Percentiles rank a stretch among this genome's conserved stretches.
phyloP scores from a whole-genome alignment of 345 rosid species.

The Ceriops decandra region DNA sequence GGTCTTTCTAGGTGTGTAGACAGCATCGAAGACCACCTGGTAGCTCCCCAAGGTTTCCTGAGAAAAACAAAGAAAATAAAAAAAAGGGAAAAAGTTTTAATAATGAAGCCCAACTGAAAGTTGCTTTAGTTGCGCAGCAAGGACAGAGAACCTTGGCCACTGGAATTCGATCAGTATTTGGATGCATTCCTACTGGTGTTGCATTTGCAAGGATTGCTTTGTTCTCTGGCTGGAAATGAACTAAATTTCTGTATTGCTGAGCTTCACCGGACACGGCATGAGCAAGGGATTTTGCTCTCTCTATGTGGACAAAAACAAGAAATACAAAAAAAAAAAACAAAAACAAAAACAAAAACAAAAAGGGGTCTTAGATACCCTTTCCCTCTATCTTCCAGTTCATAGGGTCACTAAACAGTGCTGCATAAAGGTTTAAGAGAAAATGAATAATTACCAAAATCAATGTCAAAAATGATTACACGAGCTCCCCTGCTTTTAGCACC shows the following conservation, averaged over 20 bases:
- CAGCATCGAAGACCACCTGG: constrained; percentile 52
- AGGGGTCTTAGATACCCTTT: constrained; percentile 1
- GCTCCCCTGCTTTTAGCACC: constrained; percentile 59
- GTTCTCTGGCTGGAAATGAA: constrained; percentile 42
- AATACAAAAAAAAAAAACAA: neutral
- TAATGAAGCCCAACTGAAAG: neutral
- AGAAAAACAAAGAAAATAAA: neutral
- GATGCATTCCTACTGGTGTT: constrained; percentile 63
- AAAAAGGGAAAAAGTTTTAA: neutral
- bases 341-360: neutral
- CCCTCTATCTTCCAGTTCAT: neutral
- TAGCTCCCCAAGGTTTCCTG: constrained; percentile 40
- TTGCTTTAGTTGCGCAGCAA: neutral
- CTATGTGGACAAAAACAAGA: constrained; percentile 25
- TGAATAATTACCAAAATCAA: constrained; percentile 40
- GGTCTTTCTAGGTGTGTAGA: constrained; percentile 56
- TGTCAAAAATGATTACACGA: constrained; percentile 45
- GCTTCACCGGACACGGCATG: constrained; percentile 49
- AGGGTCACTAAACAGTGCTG: neutral
- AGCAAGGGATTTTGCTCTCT: constrained; percentile 56
- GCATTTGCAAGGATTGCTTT: constrained; percentile 64
- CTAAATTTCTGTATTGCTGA: constrained; percentile 28
- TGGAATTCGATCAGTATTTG: constrained; percentile 45
- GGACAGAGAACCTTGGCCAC: constrained; percentile 40
- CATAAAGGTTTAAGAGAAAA: neutral